Percentiles rank a stretch among this genome's conserved stretches.
Evolutionary conservation across 495 filamentous ascomycete genomes (phyloP).

Genomic region (Trichocladium antarcticum): DNA sequence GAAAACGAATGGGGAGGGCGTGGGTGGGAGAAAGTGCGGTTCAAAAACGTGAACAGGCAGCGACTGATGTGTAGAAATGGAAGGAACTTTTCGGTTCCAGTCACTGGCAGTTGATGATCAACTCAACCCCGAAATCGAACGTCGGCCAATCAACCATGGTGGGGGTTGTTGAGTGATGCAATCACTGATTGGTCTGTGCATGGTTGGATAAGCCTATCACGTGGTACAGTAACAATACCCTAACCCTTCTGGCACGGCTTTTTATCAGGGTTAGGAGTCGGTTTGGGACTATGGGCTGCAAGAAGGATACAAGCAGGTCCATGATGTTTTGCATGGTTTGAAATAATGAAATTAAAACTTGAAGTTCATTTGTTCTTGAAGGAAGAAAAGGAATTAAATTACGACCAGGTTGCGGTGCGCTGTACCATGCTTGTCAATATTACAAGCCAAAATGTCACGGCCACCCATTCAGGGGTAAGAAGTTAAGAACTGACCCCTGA

Average conservation of each 20-base stretch:
- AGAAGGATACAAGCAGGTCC: too few relatives aligned
- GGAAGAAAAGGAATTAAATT: too few relatives aligned
- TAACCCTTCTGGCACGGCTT: not conserved
- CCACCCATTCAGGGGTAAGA: too few relatives aligned
- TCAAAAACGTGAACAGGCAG: slow-evolving; percentile 9
- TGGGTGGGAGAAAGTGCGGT: slow-evolving; percentile 1
- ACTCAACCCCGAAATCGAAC: slow-evolving; percentile 22
- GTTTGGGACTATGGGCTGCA: not conserved
- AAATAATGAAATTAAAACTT: too few relatives aligned
- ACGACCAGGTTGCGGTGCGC: too few relatives aligned
- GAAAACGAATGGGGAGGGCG: slow-evolving; percentile 1
- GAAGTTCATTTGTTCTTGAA: too few relatives aligned
- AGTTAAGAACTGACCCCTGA: too few relatives aligned
- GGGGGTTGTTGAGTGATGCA: slow-evolving; percentile 18
- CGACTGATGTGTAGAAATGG: not conserved
- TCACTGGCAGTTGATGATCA: slow-evolving; percentile 14
- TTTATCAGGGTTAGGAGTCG: not conserved
- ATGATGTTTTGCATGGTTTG: too few relatives aligned
- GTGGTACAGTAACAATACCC: too few relatives aligned
- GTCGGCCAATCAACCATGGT: slow-evolving; percentile 30
- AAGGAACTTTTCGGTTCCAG: slow-evolving; percentile 7
- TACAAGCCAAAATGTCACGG: too few relatives aligned
- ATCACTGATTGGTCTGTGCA: slow-evolving; percentile 13
- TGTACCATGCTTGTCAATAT: too few relatives aligned
- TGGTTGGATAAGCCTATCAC: not conserved